phyloP scores from a whole-genome alignment of 1,139 yeast species.

The Scheffersomyces lignicola region DNA sequence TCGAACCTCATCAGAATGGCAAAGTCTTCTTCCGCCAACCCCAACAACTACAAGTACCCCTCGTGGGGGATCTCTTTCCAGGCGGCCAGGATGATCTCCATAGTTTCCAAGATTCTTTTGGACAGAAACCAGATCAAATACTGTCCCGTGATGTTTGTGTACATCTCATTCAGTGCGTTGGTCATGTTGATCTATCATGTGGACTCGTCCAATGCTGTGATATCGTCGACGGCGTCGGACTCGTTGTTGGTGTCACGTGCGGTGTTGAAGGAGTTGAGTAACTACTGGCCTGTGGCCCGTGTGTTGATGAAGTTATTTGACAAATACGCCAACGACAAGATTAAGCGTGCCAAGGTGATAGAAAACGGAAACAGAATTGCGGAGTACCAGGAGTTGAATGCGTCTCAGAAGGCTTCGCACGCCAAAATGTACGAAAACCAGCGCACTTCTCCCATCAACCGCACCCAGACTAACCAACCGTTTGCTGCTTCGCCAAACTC shows the following conservation, averaged over 20 bases:
- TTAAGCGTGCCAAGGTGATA: conserved; percentile 45
- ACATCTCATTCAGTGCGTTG: conserved; percentile 66
- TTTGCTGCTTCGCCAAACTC: conserved; percentile 14
- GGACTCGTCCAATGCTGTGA: conserved; percentile 56
- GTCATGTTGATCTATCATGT: conserved; percentile 75
- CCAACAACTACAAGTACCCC: conserved; percentile 61
- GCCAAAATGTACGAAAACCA: conserved; percentile 14
- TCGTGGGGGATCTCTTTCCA: conserved; percentile 86
- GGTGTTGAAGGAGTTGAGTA: conserved; percentile 54
- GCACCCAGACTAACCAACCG: not conserved
- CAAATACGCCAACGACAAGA: conserved; percentile 47
- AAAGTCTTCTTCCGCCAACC: conserved; percentile 39
- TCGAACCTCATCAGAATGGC: conserved; percentile 63
- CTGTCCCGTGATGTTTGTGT: conserved; percentile 57
- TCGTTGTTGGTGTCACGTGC: conserved; percentile 54
- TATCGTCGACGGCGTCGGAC: conserved; percentile 60
- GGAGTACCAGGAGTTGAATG: conserved; percentile 36
- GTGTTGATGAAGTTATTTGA: conserved; percentile 43
- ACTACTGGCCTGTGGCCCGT: conserved; percentile 46
- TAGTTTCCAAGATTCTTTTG: conserved; percentile 59
- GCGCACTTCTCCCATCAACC: conserved; percentile 13
- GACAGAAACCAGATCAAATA: conserved; percentile 52
- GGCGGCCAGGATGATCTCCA: conserved; percentile 78
- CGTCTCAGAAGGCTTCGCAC: conserved; percentile 27
- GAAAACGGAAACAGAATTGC: conserved; percentile 41